These are phyloP conservation scores for Tolypocladium tundrense DNA, from an alignment of 2,329 filamentous ascomycete genomes.

Conservation along the genomic window DNA sequence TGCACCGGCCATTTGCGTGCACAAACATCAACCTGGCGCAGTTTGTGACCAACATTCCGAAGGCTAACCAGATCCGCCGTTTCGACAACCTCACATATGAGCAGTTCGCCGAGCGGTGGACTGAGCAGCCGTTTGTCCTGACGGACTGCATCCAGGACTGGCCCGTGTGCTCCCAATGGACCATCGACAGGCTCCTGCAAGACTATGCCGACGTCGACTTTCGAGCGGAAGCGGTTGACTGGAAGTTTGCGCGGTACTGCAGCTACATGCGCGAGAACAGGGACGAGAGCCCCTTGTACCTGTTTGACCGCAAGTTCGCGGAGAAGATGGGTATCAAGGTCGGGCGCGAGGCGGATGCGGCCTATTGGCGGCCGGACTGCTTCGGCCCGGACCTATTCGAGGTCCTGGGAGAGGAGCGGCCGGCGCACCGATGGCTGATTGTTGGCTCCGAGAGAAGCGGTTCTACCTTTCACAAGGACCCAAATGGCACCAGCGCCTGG, in stretches of 20 bases:
- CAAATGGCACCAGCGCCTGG: constrained; percentile 72
- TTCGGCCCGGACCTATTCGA: constrained; percentile 83
- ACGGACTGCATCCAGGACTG: constrained; percentile 72
- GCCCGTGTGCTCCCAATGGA: constrained; percentile 71
- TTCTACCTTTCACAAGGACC: constrained; percentile 87
- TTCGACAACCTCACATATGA: constrained; percentile 57
- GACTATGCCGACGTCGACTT: constrained; percentile 60
- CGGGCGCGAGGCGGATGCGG: constrained; percentile 36
- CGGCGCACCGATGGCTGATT: constrained; percentile 88
- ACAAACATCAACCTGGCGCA: constrained; percentile 59
- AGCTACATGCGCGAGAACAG: constrained; percentile 69
- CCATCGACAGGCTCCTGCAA: constrained; percentile 52
- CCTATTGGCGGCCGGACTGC: constrained; percentile 73
- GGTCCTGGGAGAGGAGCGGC: constrained; percentile 65
- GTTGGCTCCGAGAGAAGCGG: constrained; percentile 79
- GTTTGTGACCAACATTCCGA: constrained; percentile 63
- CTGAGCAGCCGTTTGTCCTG: constrained; percentile 74
- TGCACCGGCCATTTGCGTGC: constrained; percentile 86
- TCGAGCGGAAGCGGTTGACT: constrained; percentile 87
- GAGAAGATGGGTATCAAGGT: constrained; percentile 70
- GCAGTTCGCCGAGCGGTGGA: constrained; percentile 69
- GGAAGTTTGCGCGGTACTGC: constrained; percentile 72
- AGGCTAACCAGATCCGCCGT: constrained; percentile 60
- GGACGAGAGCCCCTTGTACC: constrained; percentile 85
- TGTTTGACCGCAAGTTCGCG: constrained; percentile 81